These are phyloP conservation scores for Solanum chmielewskii DNA, from an alignment of 257 asterid species.

Conservation along the genomic window DNA sequence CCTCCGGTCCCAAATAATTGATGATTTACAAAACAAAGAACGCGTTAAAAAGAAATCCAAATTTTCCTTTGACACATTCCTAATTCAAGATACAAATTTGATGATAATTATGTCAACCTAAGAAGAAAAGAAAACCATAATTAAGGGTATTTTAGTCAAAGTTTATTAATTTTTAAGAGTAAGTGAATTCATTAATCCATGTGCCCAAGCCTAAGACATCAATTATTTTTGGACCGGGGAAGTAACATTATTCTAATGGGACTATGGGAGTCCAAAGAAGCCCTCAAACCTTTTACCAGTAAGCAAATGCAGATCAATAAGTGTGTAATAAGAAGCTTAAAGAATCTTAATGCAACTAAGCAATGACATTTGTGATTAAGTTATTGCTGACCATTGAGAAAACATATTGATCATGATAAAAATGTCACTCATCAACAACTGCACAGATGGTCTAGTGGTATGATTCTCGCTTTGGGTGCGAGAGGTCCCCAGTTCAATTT, in stretches of 20 bases:
- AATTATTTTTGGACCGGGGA: not conserved
- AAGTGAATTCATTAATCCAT: not conserved
- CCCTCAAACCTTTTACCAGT: not conserved
- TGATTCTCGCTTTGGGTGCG: constrained; percentile 82
- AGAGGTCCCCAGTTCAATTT: constrained; percentile 68
- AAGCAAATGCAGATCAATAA: not conserved
- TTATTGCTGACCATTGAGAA: not conserved
- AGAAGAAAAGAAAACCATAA: not conserved
- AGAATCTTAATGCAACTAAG: not conserved
- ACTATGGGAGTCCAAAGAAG: not conserved
- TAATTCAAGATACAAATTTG: not conserved
- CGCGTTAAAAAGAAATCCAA: no score
- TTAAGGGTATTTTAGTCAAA: not conserved
- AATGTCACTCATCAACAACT: not conserved
- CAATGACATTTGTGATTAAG: not conserved
- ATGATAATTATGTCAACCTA: not conserved
- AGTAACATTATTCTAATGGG: not conserved
- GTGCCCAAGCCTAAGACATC: not conserved
- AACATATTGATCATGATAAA: not conserved
- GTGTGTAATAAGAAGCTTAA: not conserved
- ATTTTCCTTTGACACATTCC: not conserved
- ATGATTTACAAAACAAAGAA: not conserved
- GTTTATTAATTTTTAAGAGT: not conserved
- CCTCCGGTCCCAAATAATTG: not conserved
- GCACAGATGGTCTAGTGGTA: constrained; percentile 82